Percentiles rank a stretch among this genome's conserved stretches.
These are phyloP conservation scores for Coemansia sp. DNA, from an alignment of 192 early-diverging fungal genomes.

Conservation along the genomic window DNA sequence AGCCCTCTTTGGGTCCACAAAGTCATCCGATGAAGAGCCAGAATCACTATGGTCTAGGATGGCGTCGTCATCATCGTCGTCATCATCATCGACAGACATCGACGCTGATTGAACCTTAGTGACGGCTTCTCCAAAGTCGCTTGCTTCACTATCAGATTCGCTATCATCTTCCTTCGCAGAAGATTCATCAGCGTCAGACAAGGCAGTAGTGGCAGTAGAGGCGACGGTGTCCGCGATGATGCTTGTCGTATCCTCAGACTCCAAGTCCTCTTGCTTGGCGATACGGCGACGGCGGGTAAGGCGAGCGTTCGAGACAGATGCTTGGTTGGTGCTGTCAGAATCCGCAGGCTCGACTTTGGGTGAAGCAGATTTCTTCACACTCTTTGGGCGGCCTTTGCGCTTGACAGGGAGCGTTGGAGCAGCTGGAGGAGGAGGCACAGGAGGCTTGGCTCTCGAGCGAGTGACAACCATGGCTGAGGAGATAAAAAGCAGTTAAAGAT, in stretches of 20 bases:
- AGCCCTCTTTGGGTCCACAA: background rate
- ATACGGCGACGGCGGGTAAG: background rate
- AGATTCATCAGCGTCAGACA: conserved; percentile 14
- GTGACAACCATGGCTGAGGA: conserved; percentile 11
- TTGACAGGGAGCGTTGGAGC: background rate
- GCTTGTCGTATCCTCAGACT: background rate
- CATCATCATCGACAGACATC: background rate
- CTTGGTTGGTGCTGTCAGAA: background rate
- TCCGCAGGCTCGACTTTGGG: background rate
- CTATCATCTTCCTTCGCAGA: background rate
- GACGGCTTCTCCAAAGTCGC: background rate
- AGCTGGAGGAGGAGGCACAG: background rate
- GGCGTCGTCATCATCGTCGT: background rate
- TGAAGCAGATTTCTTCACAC: background rate
- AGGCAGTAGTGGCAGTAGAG: background rate
- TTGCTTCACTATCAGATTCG: conserved; percentile 2
- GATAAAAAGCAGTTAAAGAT: background rate
- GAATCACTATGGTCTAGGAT: background rate
- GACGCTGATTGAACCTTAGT: background rate
- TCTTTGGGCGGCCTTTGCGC: conserved; percentile 1
- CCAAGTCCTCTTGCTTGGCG: conserved; percentile 3
- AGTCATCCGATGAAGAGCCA: conserved; percentile 6
- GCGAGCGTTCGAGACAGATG: background rate
- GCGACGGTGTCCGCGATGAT: background rate
- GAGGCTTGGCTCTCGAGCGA: conserved; percentile 8